These are phyloP conservation scores for Tillandsia leiboldiana DNA, from an alignment of 176 grass and related monocot genomes.

Conservation along the genomic window DNA sequence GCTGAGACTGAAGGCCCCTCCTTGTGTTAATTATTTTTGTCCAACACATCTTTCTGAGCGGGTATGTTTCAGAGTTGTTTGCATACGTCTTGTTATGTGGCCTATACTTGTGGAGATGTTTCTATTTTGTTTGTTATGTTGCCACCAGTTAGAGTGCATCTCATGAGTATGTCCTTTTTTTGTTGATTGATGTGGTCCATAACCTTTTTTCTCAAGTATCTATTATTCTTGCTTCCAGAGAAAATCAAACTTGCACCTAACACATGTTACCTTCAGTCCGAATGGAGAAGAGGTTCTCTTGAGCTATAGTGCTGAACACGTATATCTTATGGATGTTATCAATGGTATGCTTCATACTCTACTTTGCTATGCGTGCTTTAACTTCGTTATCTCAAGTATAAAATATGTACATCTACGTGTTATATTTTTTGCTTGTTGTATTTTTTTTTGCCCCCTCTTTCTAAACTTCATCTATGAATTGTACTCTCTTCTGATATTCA, in stretches of 20 bases:
- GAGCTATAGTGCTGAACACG: slow-evolving; percentile 97
- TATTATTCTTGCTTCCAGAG: slow-evolving; percentile 40
- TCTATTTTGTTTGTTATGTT: too few relatives aligned
- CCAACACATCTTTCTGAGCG: slow-evolving; percentile 78
- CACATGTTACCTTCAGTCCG: slow-evolving; percentile 90
- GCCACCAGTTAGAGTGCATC: neutral
- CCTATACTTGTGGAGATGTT: too few relatives aligned
- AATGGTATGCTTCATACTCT: slow-evolving; percentile 38
- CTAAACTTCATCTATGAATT: neutral
- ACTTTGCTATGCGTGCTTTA: neutral
- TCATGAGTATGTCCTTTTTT: neutral
- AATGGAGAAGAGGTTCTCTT: slow-evolving; percentile 83
- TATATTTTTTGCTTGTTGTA: neutral
- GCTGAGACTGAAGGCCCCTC: slow-evolving; percentile 47
- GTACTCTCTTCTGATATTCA: slow-evolving; percentile 14
- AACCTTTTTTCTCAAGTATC: slow-evolving; percentile 17
- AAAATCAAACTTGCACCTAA: slow-evolving; percentile 72
- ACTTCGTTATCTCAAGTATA: neutral
- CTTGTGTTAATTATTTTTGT: slow-evolving; percentile 84
- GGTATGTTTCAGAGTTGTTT: slow-evolving; percentile 29
- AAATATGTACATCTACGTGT: too few relatives aligned
- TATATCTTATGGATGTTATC: slow-evolving; percentile 81
- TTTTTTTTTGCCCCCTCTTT: neutral
- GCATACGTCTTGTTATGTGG: neutral
- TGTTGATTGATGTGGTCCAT: neutral